A percentile compares a stretch with the other conserved stretches of the same genome.
Conservation (phyloP, 306 rosid species). For the Morella rubra region DNA sequence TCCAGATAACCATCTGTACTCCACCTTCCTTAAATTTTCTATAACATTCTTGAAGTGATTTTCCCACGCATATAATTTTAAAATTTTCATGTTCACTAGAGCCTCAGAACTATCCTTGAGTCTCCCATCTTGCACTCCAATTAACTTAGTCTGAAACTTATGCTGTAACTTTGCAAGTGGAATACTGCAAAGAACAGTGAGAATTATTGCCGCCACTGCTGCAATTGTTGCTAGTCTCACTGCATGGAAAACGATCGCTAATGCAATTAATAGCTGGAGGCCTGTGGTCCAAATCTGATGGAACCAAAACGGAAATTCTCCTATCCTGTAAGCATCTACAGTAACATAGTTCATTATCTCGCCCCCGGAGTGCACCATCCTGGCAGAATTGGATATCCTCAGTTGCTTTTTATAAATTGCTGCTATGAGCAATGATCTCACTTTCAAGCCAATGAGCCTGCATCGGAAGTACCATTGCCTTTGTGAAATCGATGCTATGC, state of each 20-base stretch:
- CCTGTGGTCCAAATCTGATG: slow-evolving; percentile 74
- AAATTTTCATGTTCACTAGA: slow-evolving; percentile 70
- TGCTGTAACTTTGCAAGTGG: slow-evolving; percentile 76
- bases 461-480: slow-evolving; percentile 73
- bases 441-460: slow-evolving; percentile 58
- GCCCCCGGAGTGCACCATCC: slow-evolving; percentile 63
- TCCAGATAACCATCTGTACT: slow-evolving; percentile 46
- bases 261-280: slow-evolving; percentile 58
- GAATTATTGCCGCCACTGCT: slow-evolving; percentile 55
- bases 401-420: slow-evolving; percentile 54
- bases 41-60: slow-evolving; percentile 51
- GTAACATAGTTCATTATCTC: slow-evolving; percentile 85
- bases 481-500: slow-evolving; percentile 61
- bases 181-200: slow-evolving; percentile 60
- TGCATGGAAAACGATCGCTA: slow-evolving; percentile 52
- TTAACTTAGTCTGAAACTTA: slow-evolving; percentile 59
- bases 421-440: slow-evolving; percentile 60
- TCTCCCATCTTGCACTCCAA: slow-evolving; percentile 74
- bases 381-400: slow-evolving; percentile 62
- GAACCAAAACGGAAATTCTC: slow-evolving; percentile 82
- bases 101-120: slow-evolving; percentile 65
- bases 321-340: slow-evolving; percentile 75
- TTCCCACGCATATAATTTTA: slow-evolving; percentile 87
- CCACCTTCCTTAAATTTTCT: slow-evolving; percentile 52
- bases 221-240: slow-evolving; percentile 73